A percentile compares a stretch with the other conserved stretches of the same genome.
Evolutionary conservation across 75 land plant genomes (phyloP).

Genomic region (Selaginella tamariscina): DNA sequence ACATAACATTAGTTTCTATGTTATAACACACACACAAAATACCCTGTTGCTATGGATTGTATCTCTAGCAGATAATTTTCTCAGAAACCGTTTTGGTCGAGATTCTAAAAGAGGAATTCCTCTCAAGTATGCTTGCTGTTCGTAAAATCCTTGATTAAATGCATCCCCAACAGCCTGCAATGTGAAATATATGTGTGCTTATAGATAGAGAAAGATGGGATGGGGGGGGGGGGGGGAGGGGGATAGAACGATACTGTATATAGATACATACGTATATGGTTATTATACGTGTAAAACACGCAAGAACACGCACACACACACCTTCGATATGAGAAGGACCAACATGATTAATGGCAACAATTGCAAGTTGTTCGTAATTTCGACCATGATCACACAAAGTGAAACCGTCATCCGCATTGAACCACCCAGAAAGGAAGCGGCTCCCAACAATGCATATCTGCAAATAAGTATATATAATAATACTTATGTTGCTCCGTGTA

Average conservation of each 20-base stretch:
- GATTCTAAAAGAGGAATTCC: slow-evolving; percentile 87
- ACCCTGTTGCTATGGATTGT: slow-evolving; percentile 53
- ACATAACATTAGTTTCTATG: no score
- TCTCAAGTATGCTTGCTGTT: slow-evolving; percentile 71
- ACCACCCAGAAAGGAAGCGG: slow-evolving; percentile 99
- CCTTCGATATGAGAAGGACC: slow-evolving; percentile 98
- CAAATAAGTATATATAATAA: no score
- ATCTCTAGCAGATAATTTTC: slow-evolving; percentile 69
- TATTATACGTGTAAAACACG: no score
- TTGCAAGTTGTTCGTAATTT: slow-evolving; percentile 91
- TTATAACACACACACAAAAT: no score
- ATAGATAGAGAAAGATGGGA: no score
- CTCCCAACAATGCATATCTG: slow-evolving; percentile 94
- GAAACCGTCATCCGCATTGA: slow-evolving; percentile 99
- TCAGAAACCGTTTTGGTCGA: slow-evolving; percentile 83
- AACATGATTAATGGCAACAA: slow-evolving; percentile 93
- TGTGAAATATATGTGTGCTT: background rate
- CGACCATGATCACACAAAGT: slow-evolving; percentile 99
- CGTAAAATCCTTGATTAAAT: slow-evolving; percentile 93
- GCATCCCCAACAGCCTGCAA: slow-evolving; percentile 95
- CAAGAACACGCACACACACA: no score
- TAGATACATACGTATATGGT: no score
- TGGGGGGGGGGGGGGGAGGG: no score
- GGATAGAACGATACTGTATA: no score
- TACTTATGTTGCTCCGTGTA: no score